Base-by-base conservation (phyloP, 345 rosid genomes). In the Eucalyptus polyanthemos region DNA sequence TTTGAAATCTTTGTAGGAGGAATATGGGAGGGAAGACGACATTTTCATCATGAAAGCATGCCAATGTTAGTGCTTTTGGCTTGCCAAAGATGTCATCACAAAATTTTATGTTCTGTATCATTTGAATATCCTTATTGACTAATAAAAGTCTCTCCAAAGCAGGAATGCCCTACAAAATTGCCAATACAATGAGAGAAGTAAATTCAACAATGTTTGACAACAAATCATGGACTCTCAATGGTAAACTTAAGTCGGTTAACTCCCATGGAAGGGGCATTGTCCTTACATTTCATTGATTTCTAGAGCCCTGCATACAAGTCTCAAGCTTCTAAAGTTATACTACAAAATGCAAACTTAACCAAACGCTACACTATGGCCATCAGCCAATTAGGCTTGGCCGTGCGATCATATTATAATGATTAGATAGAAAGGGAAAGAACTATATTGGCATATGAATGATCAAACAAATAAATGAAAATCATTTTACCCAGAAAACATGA, bases 161-260 rank as follows among this genome's bases (percentile, higher is more conserved):
- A 13, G 49, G 49, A 11, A 47, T 47, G 49, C 49, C 49, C 49
- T 47, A 47, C 49, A 47, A 47, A 47, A 47, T 47, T 47, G 13
- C 49, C 1, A 47, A 47, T 47, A 11, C 1, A 47, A 47, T 11
- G 49, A 47, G 12, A 47, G 13, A 47, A 47, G 1, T 47, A 47
- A 11, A 47, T 11, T 47, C 49, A 47, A 47, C 49, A 47, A 47
- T 4, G 4, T 47, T 47, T 47, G 49, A 47, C 49, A 11, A 47
- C 3, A 11, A 47, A 1, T 47, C 49, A 47, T 11, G 14, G 14
- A 13, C 50, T 47, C 5, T 4, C 4, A 47, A 1, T 4, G 50
- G 4, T 1, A 11, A 4, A 1, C 5, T 11, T 47, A 47, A 47
- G 50, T 47, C 5, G 0, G 1, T 47, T 11, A 47, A 47, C 50